phyloP scores from a whole-genome alignment of 208 protist genomes.

The Eutreptiella sp. region DNA sequence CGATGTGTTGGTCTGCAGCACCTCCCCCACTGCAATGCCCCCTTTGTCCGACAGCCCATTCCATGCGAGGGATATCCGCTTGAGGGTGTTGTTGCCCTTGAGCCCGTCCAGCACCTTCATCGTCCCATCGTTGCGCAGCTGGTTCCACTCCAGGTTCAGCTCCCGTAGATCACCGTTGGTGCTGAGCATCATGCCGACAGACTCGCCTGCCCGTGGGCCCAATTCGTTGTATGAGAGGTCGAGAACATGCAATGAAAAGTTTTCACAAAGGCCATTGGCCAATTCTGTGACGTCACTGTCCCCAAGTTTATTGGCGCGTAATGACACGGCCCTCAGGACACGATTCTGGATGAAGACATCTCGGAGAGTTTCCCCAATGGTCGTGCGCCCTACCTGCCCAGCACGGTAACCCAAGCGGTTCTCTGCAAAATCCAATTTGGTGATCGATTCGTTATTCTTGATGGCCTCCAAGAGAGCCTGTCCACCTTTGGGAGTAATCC shows the following conservation, averaged over 20 bases:
- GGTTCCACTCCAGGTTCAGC: constrained; percentile 79
- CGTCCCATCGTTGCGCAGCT: constrained; percentile 54
- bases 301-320: constrained; percentile 61
- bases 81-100: constrained; percentile 75
- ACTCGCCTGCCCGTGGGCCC: constrained; percentile 56
- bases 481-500: constrained; percentile 56
- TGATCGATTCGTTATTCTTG: constrained; percentile 48
- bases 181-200: constrained; percentile 59
- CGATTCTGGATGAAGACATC: constrained; percentile 50
- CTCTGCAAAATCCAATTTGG: constrained; percentile 56
- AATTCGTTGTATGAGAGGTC: constrained; percentile 79
- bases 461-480: constrained; percentile 57
- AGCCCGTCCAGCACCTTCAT: constrained; percentile 63
- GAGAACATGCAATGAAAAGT: constrained; percentile 58
- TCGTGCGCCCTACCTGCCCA: background rate
- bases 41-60: constrained; percentile 66
- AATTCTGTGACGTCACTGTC: constrained; percentile 63
- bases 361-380: constrained; percentile 52
- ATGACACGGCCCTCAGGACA: constrained; percentile 43
- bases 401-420: constrained; percentile 40
- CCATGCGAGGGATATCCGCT: constrained; percentile 66
- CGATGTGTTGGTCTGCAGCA: constrained; percentile 65
- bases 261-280: constrained; percentile 59
- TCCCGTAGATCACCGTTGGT: constrained; percentile 67
- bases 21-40: constrained; percentile 53